These are phyloP conservation scores for Saccharomycopsis javanensis DNA, from an alignment of 805 yeast genomes.

Conservation along the genomic window DNA sequence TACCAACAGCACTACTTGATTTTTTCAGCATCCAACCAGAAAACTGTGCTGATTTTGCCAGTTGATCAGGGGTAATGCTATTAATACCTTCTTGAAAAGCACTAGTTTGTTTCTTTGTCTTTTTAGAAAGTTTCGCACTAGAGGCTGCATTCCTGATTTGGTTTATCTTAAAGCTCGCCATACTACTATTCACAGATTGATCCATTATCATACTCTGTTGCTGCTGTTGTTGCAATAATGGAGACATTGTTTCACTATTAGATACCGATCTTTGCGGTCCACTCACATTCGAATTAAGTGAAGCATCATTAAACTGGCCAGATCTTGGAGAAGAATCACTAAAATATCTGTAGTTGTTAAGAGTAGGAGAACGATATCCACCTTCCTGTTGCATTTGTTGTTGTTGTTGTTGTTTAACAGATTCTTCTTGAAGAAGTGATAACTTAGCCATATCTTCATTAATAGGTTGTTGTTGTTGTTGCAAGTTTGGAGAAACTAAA, in stretches of 20 bases:
- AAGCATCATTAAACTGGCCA: neutral
- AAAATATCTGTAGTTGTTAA: neutral
- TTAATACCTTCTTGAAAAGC: constrained; percentile 87
- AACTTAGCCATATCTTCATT: neutral
- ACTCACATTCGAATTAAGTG: neutral
- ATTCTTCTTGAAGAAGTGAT: neutral
- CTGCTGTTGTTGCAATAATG: constrained; percentile 9
- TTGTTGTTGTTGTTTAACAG: neutral
- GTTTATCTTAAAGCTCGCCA: constrained; percentile 13
- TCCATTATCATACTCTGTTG: constrained; percentile 26
- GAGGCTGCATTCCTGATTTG: constrained; percentile 19
- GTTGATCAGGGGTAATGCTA: constrained; percentile 61
- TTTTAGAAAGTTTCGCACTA: constrained; percentile 20
- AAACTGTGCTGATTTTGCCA: constrained; percentile 63
- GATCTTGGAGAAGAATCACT: neutral
- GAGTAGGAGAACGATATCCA: neutral
- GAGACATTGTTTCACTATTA: neutral
- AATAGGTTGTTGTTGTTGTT: constrained; percentile 1
- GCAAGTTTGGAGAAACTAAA: neutral
- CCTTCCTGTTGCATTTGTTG: neutral
- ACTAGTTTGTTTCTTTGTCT: constrained; percentile 56
- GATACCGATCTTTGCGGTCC: constrained; percentile 1
- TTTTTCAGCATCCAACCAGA: constrained; percentile 97
- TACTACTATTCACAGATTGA: neutral
- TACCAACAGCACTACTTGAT: constrained; percentile 74